Percentiles rank a stretch among this genome's conserved stretches.
Conservation (phyloP, 768 basidiomycete genomes). For the Mycena belliarum region DNA sequence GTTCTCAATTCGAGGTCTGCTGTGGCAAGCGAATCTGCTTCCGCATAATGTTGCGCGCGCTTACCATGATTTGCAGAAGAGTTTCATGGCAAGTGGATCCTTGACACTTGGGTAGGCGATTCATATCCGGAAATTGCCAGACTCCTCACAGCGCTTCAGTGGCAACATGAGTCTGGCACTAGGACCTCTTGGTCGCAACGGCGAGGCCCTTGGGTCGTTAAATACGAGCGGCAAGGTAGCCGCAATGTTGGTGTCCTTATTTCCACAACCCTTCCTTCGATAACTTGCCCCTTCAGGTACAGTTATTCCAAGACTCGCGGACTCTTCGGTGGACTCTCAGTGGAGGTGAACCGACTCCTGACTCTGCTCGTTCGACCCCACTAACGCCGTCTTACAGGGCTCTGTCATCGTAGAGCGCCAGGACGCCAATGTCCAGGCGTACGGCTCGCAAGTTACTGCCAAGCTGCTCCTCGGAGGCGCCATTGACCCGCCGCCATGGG, state of each 20-base stretch:
- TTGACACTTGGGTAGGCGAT: slow-evolving; percentile 65
- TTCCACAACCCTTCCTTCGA: background rate
- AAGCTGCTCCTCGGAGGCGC: slow-evolving; percentile 80
- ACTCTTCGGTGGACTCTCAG: slow-evolving; percentile 87
- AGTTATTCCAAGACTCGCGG: slow-evolving; percentile 92
- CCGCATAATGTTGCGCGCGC: slow-evolving; percentile 3
- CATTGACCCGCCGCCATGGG: slow-evolving; percentile 78
- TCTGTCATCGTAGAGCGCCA: slow-evolving; percentile 92
- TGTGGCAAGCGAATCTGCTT: slow-evolving; percentile 1
- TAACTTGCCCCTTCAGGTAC: slow-evolving; percentile 52
- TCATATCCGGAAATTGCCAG: no score
- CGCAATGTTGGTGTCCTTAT: slow-evolving; percentile 65
- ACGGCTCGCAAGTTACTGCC: slow-evolving; percentile 69
- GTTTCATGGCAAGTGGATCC: slow-evolving; percentile 94
- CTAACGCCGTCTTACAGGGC: slow-evolving; percentile 38
- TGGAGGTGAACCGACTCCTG: slow-evolving; percentile 41
- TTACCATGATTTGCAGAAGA: slow-evolving; percentile 42
- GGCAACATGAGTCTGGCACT: slow-evolving; percentile 89
- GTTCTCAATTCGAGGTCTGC: slow-evolving; percentile 81
- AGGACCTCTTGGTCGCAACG: slow-evolving; percentile 91
- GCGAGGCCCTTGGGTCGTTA: slow-evolving; percentile 85
- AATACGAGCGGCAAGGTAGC: slow-evolving; percentile 86
- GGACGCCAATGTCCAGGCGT: slow-evolving; percentile 88
- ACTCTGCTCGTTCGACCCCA: background rate
- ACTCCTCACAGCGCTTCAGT: slow-evolving; percentile 1